Percentiles rank a stretch among this genome's conserved stretches.
phyloP scores from a whole-genome alignment of 2,329 filamentous ascomycete genomes.

The Trichoderma citrinoviride region DNA sequence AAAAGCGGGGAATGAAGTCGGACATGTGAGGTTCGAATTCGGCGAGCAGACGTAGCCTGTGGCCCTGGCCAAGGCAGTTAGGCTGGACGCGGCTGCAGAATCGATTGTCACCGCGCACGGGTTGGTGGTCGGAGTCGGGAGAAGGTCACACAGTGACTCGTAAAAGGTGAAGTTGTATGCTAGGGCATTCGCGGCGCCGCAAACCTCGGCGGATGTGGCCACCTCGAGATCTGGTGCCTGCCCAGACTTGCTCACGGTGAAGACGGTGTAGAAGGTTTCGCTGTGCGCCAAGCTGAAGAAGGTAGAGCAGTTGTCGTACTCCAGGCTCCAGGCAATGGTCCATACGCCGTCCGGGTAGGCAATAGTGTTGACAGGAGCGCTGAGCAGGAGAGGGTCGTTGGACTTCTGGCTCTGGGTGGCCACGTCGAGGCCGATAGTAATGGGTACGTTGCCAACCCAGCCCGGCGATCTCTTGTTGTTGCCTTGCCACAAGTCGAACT shows the following conservation, averaged over 20 bases:
- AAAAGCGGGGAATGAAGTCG: background rate
- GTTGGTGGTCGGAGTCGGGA: background rate
- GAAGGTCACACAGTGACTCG: background rate
- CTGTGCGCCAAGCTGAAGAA: background rate
- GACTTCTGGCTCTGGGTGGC: background rate
- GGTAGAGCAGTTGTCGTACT: background rate
- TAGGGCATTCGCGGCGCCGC: background rate
- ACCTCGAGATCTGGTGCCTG: background rate
- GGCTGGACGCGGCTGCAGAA: background rate
- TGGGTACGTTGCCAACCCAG: background rate
- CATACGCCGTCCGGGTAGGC: background rate
- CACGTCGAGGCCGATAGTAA: background rate
- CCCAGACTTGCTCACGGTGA: conserved; percentile 4
- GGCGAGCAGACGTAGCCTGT: background rate
- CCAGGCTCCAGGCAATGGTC: background rate
- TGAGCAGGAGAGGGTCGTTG: background rate
- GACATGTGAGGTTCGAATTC: background rate
- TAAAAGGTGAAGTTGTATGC: conserved; percentile 1
- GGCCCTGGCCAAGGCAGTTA: background rate
- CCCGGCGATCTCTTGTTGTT: background rate
- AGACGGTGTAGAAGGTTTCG: conserved; percentile 1
- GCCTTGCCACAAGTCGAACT: background rate
- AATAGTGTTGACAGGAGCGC: background rate
- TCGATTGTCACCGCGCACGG: background rate
- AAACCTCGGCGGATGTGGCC: background rate